Conservation (phyloP, 352 stramenopile species). For the Phytophthora lateralis region DNA sequence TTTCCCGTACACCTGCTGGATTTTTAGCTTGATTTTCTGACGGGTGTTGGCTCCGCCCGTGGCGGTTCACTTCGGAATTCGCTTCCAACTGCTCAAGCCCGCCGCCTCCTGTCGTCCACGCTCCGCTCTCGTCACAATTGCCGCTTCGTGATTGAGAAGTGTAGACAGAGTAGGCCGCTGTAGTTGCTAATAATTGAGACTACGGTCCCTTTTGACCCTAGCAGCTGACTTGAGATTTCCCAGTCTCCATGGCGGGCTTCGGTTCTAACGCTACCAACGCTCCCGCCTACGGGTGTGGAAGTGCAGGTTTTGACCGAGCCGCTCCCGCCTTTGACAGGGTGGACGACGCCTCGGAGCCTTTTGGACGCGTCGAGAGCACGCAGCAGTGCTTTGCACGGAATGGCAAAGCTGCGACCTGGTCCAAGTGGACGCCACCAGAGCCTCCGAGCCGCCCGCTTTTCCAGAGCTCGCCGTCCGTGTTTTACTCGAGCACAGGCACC, state of each 20-base stretch:
- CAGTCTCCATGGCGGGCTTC: conserved; percentile 11
- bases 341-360: conserved; percentile 21
- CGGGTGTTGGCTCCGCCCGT: not conserved
- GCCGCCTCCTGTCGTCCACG: not conserved
- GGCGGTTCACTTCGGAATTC: conserved; percentile 25
- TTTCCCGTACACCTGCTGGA: not conserved
- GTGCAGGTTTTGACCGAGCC: not conserved
- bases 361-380: conserved; percentile 23
- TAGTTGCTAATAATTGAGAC: conserved; percentile 25
- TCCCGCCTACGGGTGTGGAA: not conserved
- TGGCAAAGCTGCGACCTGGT: not conserved
- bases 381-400: conserved; percentile 16
- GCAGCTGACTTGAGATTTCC: not conserved
- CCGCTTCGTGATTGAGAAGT: conserved; percentile 10
- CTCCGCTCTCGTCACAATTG: conserved; percentile 6
- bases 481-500: not conserved
- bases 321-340: not conserved
- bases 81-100: conserved; percentile 16
- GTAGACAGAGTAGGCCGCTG: conserved; percentile 14
- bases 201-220: conserved; percentile 2
- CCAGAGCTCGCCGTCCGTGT: not conserved
- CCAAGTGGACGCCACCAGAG: conserved; percentile 14
- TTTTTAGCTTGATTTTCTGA: conserved; percentile 20
- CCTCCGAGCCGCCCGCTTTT: conserved; percentile 13
- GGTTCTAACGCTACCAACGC: not conserved